phyloP scores from a whole-genome alignment of 306 rosid species.

The Oemleria cerasiformis region DNA sequence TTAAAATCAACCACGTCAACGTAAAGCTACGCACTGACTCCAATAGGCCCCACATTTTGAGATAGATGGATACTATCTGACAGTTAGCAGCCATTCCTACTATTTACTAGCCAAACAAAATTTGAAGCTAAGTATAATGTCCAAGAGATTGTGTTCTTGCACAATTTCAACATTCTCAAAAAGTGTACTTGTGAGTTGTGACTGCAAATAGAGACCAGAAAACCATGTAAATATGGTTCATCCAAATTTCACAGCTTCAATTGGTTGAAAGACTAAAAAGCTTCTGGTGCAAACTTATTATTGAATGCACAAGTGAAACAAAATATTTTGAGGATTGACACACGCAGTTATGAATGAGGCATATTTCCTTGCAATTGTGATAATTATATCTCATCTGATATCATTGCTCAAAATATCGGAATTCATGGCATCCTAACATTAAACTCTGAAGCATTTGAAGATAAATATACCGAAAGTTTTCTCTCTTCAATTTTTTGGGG shows the following conservation, averaged over 20 bases:
- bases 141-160: conserved; percentile 1
- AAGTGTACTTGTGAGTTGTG: not conserved
- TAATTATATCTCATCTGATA: too few relatives aligned
- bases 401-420: too few relatives aligned
- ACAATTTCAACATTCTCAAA: not conserved
- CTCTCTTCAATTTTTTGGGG: conserved; percentile 62
- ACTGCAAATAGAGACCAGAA: conserved; percentile 7
- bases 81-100: not conserved
- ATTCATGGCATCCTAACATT: not conserved
- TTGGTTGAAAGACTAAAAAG: not conserved
- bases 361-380: not conserved
- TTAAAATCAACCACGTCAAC: not conserved
- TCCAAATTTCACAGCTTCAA: not conserved
- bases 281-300: not conserved
- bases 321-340: not conserved
- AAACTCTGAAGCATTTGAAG: not conserved
- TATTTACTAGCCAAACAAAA: not conserved
- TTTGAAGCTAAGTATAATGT: not conserved
- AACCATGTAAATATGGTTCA: not conserved
- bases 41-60: not conserved
- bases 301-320: not conserved
- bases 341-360: not conserved
- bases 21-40: not conserved
- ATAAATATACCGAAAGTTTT: conserved; percentile 43
- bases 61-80: not conserved